Evolutionary conservation across 176 grass and related monocot genomes (phyloP), one percentile per base, ranked within the genome.

Genomic region (Carex myosuroides): DNA sequence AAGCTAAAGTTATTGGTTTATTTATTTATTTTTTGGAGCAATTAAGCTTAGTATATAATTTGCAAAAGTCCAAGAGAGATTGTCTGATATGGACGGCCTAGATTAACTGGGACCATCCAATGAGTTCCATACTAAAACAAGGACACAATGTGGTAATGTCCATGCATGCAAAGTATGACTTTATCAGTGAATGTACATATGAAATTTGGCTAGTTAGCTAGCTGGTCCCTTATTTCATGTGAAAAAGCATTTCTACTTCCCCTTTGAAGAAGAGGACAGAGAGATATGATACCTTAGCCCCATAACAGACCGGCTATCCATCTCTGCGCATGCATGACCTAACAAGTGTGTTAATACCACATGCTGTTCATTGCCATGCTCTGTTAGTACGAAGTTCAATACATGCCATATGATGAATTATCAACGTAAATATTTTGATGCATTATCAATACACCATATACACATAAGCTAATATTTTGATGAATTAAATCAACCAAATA

Each of bases 211-310:
- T 69, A 17, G 67, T 8, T 44, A 70, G 16, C 37, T 70, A 44
- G 42, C 37, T 70, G 67, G 67, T 70, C 67, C 67, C 35, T 39
- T 21, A 21, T 46, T 73, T 73, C 70, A 73, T 73, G 70, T 73
- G 70, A 50, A 13, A 24, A 50, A 13, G 10, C 70, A 73, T 22
- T 50, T 50, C 70, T 52, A 26, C 41, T 73, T 39, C 42, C 18
- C 7, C 17, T 66, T 33, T 22, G 8, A 50, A 50, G 70, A 73
- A 48, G 0, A 73, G 12, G 70, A 73, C 18, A 46, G 3, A 67
- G 10, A 48, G 17, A 4, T 10, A 37, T 21, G 41, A 22, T 22
- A 21, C 52, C 70, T 8, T 6, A 14, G 44, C 21, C 3, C 5
- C 10, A 70, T 41, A 70, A 70, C 33, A 11, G 62, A 64, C 26